Evolutionary conservation across 371 early-diverging fungal genomes (phyloP), one percentile per base, ranked within the genome.

Genomic region (Apophysomyces trapeziformis): DNA sequence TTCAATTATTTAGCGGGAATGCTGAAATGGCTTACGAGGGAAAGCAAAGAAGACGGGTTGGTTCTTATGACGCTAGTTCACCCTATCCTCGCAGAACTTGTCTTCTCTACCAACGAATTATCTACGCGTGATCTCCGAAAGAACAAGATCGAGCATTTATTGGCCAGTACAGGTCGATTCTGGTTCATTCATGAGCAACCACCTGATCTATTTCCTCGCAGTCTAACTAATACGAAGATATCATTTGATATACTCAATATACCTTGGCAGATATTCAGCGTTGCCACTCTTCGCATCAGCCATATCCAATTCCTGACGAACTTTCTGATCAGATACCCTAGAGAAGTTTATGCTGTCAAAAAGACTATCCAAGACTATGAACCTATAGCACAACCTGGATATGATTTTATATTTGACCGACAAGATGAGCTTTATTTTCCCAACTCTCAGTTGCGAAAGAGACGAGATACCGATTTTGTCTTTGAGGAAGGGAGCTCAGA

Each of bases 1-100:
- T 87, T 88, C 72, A 90, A 90, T 46, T 86, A 88, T 62, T 71
- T 90, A n/a, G 79, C 87, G 1, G 90, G 90, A 7, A 81, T 85
- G 67, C 69, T 88, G 7, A 89, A 87, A 63, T 89, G 88, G 86
- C 72, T 80, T 39, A 73, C 81, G 0, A 74, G 85, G 13, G 87
- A 87, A 57, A 67, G 67, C 18, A 82, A 80, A 7, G 65, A 65
- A 13, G 81, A 83, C 39, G 84, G 83, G 4, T 68, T 89, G 0
- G 61, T 71, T 0, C 39, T 82, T 1, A 82, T 84, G 79, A 73
- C 75, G 1, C 60, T 80, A 46, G 73, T 84, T 1, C 81, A 87
- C 37, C 87, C 89, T 0, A 66, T 89, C 16, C 60, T 89, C 57
- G 83, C 84, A 1, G 85, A 88, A 54, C 63, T 90, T 2, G 79